These are phyloP conservation scores for Cajanus cajan DNA, from an alignment of 306 rosid species.

Conservation along the genomic window DNA sequence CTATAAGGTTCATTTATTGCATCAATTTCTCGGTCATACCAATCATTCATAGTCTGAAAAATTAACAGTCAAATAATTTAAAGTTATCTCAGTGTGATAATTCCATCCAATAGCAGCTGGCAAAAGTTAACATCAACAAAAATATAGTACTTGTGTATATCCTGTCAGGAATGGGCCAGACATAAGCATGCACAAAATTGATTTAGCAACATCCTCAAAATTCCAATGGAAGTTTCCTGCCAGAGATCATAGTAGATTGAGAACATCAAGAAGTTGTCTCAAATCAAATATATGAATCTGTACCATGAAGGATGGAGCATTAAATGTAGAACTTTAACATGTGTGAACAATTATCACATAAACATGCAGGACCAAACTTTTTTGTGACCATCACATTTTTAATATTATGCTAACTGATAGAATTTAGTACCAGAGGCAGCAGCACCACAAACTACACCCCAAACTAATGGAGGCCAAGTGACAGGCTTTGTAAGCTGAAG, in stretches of 20 bases:
- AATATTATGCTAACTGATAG: neutral
- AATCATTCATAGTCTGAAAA: slow-evolving; percentile 83
- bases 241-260: slow-evolving; percentile 13
- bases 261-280: slow-evolving; percentile 13
- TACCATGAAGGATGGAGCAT: slow-evolving; percentile 23
- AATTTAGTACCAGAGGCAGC: slow-evolving; percentile 86
- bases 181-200: slow-evolving; percentile 91
- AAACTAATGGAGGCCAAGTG: slow-evolving; percentile 98
- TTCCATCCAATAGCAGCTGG: slow-evolving; percentile 1
- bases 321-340: slow-evolving; percentile 15
- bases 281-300: slow-evolving; percentile 1
- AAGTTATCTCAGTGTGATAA: slow-evolving; percentile 10
- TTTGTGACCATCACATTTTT: neutral
- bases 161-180: slow-evolving; percentile 96
- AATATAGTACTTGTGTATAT: slow-evolving; percentile 72
- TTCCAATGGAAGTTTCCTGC: slow-evolving; percentile 95
- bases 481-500: slow-evolving; percentile 98
- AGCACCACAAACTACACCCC: slow-evolving; percentile 99
- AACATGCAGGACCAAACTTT: neutral
- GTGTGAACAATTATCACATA: neutral
- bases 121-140: neutral
- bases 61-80: slow-evolving; percentile 13
- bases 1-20: slow-evolving; percentile 98
- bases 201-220: slow-evolving; percentile 81
- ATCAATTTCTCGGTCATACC: slow-evolving; percentile 98